phyloP scores from a whole-genome alignment of 441 rosid species.

The Euphorbia celastroides region DNA sequence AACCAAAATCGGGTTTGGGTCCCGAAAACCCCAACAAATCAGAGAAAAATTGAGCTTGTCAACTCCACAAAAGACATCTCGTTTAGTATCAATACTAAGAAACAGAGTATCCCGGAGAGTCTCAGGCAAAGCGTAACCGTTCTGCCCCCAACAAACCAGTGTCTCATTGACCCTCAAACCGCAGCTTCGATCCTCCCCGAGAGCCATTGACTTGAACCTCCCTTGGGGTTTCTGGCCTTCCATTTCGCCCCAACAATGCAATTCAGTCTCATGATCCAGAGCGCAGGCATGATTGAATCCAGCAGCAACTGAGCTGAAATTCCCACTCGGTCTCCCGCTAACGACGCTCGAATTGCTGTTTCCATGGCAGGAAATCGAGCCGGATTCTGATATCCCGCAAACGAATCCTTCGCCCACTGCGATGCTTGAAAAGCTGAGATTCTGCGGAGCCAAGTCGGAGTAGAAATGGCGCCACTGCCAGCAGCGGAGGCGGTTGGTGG shows the following conservation, averaged over 20 bases:
- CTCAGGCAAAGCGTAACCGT: constrained; percentile 36
- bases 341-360: too few species aligned
- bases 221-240: constrained; percentile 16
- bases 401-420: constrained; percentile 20
- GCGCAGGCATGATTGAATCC: too few species aligned
- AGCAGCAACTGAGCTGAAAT: too few species aligned
- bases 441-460: too few species aligned
- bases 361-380: too few species aligned
- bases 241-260: too few species aligned
- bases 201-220: constrained; percentile 38
- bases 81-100: constrained; percentile 42
- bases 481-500: too few species aligned
- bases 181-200: constrained; percentile 48
- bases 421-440: too few species aligned
- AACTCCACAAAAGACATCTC: constrained; percentile 52
- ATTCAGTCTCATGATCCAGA: too few species aligned
- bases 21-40: constrained; percentile 49
- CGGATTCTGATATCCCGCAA: too few species aligned
- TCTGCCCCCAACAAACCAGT: constrained; percentile 54
- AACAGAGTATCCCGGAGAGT: constrained; percentile 19
- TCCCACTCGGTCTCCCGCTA: too few species aligned
- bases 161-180: constrained; percentile 33
- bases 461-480: too few species aligned
- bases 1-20: constrained; percentile 23
- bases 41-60: constrained; percentile 20